Evolutionary conservation across 768 basidiomycete genomes (phyloP).

Genomic region (Leccinum subgranulosum): DNA sequence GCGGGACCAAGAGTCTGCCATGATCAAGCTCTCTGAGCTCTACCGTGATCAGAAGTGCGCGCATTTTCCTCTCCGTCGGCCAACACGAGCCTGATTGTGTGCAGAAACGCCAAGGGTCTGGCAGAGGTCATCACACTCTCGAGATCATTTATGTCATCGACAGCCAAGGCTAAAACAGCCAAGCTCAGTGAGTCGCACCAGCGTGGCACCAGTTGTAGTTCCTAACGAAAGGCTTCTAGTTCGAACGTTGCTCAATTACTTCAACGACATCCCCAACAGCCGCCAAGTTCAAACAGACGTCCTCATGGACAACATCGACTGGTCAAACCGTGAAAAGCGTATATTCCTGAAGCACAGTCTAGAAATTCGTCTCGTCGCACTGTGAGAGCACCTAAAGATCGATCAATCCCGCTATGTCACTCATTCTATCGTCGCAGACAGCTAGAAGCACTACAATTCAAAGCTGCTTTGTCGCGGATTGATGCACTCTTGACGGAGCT

Average conservation of each 20-base stretch:
- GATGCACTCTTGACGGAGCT: conserved; percentile 89
- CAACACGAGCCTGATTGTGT: neutral
- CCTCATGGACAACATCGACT: conserved; percentile 86
- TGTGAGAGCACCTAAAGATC: conserved; percentile 41
- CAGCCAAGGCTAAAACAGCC: conserved; percentile 95
- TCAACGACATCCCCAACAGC: conserved; percentile 73
- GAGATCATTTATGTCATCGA: conserved; percentile 85
- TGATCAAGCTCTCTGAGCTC: conserved; percentile 82
- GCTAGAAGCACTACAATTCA: conserved; percentile 73
- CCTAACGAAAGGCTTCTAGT: conserved; percentile 44
- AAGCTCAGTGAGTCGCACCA: conserved; percentile 66
- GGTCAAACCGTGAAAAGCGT: conserved; percentile 89
- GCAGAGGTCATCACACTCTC: conserved; percentile 85
- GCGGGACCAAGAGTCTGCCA: conserved; percentile 79
- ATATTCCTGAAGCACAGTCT: conserved; percentile 95
- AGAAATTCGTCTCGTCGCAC: conserved; percentile 79
- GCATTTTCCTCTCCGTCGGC: neutral
- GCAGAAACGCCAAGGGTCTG: conserved; percentile 78
- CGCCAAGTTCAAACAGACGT: conserved; percentile 77
- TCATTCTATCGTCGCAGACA: conserved; percentile 41
- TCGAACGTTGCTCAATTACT: conserved; percentile 90
- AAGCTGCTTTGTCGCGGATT: conserved; percentile 76
- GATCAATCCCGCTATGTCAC: neutral
- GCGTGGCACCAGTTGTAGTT: neutral
- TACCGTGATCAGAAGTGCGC: conserved; percentile 83